Evolutionary conservation across 192 early-diverging fungal genomes (phyloP).

Genomic region (Irineochytrium annulatum): DNA sequence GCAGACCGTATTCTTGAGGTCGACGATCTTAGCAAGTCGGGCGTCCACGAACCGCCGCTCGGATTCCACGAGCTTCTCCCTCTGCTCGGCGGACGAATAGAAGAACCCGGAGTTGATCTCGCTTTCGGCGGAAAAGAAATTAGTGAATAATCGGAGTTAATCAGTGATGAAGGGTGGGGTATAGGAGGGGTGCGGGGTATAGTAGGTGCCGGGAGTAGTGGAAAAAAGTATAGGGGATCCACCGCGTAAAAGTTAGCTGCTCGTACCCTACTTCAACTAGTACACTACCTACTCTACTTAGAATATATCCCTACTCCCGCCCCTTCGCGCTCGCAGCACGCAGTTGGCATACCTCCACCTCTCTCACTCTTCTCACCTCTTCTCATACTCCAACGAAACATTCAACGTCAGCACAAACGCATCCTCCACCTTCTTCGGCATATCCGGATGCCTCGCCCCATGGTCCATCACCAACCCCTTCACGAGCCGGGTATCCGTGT

Average conservation of each 20-base stretch:
- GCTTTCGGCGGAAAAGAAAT: constrained; percentile 24
- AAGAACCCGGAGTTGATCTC: constrained; percentile 99
- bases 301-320: too few relatives aligned
- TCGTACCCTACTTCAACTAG: too few relatives aligned
- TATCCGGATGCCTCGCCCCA: constrained; percentile 97
- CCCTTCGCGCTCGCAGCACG: too few relatives aligned
- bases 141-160: background rate
- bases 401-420: constrained; percentile 92
- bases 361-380: constrained; percentile 62
- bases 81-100: constrained; percentile 96
- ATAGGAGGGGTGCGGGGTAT: background rate
- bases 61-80: constrained; percentile 96
- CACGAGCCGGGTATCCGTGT: constrained; percentile 92
- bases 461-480: constrained; percentile 97
- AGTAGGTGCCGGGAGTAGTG: too few relatives aligned
- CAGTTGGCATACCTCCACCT: too few relatives aligned
- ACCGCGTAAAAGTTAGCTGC: too few relatives aligned
- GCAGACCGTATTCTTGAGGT: constrained; percentile 95
- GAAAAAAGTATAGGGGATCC: too few relatives aligned
- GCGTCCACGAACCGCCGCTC: constrained; percentile 95
- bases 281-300: too few relatives aligned
- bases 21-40: constrained; percentile 89
- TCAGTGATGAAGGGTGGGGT: background rate
- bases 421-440: constrained; percentile 92
- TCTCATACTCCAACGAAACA: constrained; percentile 98